A percentile compares a stretch with the other conserved stretches of the same genome.
Conservation (phyloP, 805 yeast species). For the Wickerhamiella domercqiae region DNA sequence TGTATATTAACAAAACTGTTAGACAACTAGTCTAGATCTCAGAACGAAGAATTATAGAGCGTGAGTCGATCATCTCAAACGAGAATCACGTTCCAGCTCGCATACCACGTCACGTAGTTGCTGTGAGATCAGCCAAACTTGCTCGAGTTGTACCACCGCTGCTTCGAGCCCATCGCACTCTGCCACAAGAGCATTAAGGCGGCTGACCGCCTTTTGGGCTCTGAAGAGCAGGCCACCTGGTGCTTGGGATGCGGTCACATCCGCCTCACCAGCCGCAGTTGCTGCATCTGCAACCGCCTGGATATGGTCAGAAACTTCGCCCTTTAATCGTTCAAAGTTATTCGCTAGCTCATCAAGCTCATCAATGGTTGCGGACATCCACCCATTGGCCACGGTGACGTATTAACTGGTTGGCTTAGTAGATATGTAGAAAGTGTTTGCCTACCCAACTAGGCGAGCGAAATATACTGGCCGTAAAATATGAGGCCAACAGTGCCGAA, state of each 20-base stretch:
- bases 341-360: conserved; percentile 6
- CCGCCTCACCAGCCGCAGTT: conserved; percentile 5
- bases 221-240: conserved; percentile 6
- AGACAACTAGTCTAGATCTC: too few relatives aligned
- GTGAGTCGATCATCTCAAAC: neutral
- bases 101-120: conserved; percentile 10
- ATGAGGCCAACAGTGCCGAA: too few relatives aligned
- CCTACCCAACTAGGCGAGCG: too few relatives aligned
- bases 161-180: conserved; percentile 5
- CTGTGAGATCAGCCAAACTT: conserved; percentile 11
- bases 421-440: too few relatives aligned
- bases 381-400: neutral
- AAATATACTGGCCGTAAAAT: too few relatives aligned
- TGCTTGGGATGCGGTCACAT: conserved; percentile 7
- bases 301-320: conserved; percentile 4
- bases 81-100: conserved; percentile 3
- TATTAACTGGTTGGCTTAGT: too few relatives aligned
- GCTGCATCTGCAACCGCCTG: conserved; percentile 5
- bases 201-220: conserved; percentile 8
- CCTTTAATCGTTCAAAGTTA: conserved; percentile 7
- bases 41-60: too few relatives aligned
- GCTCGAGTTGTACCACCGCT: conserved; percentile 11
- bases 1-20: too few relatives aligned
- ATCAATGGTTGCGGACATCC: conserved; percentile 7
- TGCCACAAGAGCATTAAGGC: conserved; percentile 3